A percentile compares a stretch with the other conserved stretches of the same genome.
Evolutionary conservation across 2,329 filamentous ascomycete species (phyloP).

Genomic region (Fusarium anguioides): DNA sequence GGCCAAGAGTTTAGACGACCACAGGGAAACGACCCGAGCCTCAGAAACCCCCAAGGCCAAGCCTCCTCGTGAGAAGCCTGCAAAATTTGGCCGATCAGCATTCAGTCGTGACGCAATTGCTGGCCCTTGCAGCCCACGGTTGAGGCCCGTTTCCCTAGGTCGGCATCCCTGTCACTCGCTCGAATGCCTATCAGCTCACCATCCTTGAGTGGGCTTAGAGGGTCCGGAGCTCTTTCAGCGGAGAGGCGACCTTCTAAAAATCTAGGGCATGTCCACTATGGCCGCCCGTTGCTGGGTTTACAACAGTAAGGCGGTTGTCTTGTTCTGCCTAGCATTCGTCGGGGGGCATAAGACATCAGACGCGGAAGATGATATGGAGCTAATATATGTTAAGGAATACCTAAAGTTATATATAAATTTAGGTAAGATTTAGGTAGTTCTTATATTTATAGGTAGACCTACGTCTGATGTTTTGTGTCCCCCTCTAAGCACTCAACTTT

Average conservation of each 20-base stretch:
- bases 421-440: too few relatives aligned
- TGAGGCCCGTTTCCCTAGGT: conserved; percentile 28
- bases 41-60: conserved; percentile 29
- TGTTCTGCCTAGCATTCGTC: neutral
- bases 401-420: too few relatives aligned
- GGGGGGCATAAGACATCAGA: too few relatives aligned
- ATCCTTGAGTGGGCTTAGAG: conserved; percentile 11
- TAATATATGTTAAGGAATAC: too few relatives aligned
- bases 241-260: conserved; percentile 17
- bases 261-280: conserved; percentile 19
- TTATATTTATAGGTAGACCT: too few relatives aligned
- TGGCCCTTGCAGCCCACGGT: conserved; percentile 42
- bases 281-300: conserved; percentile 8
- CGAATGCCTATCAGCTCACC: conserved; percentile 16
- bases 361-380: too few relatives aligned
- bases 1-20: conserved; percentile 35
- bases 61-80: conserved; percentile 38
- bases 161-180: conserved; percentile 7
- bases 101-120: conserved; percentile 49
- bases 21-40: conserved; percentile 38
- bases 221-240: conserved; percentile 6
- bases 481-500: too few relatives aligned
- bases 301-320: conserved; percentile 1
- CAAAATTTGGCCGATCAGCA: conserved; percentile 46
- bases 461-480: too few relatives aligned